phyloP scores from a whole-genome alignment of 352 stramenopile genomes.

The Plasmopara halstedii region DNA sequence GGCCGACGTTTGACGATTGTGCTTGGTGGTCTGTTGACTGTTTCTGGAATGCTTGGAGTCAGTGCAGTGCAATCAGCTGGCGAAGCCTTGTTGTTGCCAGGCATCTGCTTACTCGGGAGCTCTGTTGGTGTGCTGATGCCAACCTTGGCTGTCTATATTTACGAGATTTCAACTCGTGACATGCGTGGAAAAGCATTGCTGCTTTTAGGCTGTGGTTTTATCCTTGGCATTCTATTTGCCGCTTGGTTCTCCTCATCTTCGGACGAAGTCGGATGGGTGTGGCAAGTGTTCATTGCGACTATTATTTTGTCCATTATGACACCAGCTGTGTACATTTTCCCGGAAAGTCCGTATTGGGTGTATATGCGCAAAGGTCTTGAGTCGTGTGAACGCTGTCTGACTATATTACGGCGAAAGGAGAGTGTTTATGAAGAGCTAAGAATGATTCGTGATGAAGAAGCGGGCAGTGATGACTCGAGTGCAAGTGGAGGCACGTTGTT shows the following conservation, averaged over 20 bases:
- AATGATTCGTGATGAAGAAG: conserved; percentile 70
- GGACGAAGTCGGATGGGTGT: conserved; percentile 75
- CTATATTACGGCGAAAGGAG: conserved; percentile 69
- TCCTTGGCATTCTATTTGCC: conserved; percentile 49
- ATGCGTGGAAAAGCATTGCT: conserved; percentile 79
- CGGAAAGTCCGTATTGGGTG: conserved; percentile 81
- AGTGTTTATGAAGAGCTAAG: conserved; percentile 65
- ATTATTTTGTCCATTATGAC: conserved; percentile 77
- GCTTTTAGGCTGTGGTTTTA: conserved; percentile 61
- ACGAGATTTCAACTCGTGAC: conserved; percentile 77
- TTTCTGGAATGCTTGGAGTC: conserved; percentile 64
- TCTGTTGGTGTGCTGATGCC: conserved; percentile 61
- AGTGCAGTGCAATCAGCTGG: conserved; percentile 46
- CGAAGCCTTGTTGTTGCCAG: conserved; percentile 51
- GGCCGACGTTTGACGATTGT: conserved; percentile 71
- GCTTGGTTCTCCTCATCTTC: conserved; percentile 65
- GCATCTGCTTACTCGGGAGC: conserved; percentile 49
- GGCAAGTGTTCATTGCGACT: conserved; percentile 76
- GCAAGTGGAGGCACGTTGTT: conserved; percentile 22
- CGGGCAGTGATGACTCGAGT: conserved; percentile 24
- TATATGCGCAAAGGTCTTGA: conserved; percentile 72
- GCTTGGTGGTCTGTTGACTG: conserved; percentile 51
- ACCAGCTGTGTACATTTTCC: conserved; percentile 77
- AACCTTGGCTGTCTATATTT: conserved; percentile 77
- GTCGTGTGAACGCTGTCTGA: conserved; percentile 59